A percentile compares a stretch with the other conserved stretches of the same genome.
Evolutionary conservation across 805 yeast species (phyloP).

Genomic region (Candida pseudofarinosa): DNA sequence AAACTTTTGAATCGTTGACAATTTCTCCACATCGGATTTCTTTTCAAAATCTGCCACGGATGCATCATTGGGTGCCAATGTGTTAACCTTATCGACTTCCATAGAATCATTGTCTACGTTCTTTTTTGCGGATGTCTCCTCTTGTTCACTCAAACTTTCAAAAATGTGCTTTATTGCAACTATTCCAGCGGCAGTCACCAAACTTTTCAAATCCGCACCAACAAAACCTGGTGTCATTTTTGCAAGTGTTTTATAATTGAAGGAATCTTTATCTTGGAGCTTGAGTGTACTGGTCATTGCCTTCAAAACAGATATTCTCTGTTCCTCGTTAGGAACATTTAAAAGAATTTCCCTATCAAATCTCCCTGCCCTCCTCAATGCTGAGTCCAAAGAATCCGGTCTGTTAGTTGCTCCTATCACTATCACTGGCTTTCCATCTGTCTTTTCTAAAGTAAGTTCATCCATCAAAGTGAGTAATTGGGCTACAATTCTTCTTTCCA

Average conservation of each 20-base stretch:
- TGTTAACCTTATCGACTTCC: constrained; percentile 26
- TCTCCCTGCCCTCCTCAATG: constrained; percentile 93
- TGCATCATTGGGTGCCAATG: not conserved
- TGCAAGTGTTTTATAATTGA: constrained; percentile 72
- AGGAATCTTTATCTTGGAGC: constrained; percentile 51
- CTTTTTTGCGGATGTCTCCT: constrained; percentile 21
- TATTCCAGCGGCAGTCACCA: constrained; percentile 93
- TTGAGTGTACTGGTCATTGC: constrained; percentile 68
- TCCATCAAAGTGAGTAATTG: constrained; percentile 94
- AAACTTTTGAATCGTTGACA: constrained; percentile 70
- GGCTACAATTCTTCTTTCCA: constrained; percentile 96
- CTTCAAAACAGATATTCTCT: constrained; percentile 69
- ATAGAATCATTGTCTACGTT: constrained; percentile 17
- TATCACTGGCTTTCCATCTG: constrained; percentile 89
- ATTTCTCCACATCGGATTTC: constrained; percentile 31
- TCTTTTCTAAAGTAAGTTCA: constrained; percentile 80
- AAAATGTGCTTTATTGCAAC: constrained; percentile 91
- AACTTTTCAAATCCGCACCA: constrained; percentile 93
- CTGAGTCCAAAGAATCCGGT: constrained; percentile 93
- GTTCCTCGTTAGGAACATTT: constrained; percentile 88
- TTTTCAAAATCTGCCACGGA: constrained; percentile 25
- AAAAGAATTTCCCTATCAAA: constrained; percentile 93
- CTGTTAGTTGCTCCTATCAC: constrained; percentile 95
- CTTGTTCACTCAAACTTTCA: constrained; percentile 46
- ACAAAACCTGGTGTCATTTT: constrained; percentile 96